These are phyloP conservation scores for Talaromyces sp. DNA, from an alignment of 2,329 filamentous ascomycete species.

Conservation along the genomic window DNA sequence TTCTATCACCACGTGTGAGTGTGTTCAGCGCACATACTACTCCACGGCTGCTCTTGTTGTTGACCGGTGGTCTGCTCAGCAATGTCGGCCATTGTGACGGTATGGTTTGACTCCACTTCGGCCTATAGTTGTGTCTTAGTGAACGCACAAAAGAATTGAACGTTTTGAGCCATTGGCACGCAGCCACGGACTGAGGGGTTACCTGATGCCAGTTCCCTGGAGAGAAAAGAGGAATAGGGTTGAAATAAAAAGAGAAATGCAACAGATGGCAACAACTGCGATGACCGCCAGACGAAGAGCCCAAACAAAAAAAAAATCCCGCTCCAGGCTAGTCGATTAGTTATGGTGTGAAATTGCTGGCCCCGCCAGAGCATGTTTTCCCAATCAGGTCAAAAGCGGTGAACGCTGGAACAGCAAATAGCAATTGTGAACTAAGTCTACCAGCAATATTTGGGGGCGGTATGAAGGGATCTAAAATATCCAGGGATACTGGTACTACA, in stretches of 20 bases:
- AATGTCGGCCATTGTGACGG: slow-evolving; percentile 10
- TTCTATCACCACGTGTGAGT: not conserved
- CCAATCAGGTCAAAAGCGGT: not conserved
- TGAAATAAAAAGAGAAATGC: not conserved
- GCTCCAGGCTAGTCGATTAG: not conserved
- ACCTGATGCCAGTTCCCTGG: not conserved
- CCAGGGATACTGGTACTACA: not conserved
- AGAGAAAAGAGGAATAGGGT: not conserved
- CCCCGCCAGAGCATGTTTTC: not conserved
- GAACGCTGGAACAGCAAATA: not conserved
- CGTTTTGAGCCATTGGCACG: not conserved
- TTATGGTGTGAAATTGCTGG: not conserved
- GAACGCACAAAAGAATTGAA: not conserved
- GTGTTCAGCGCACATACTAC: slow-evolving; percentile 6
- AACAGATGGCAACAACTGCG: not conserved
- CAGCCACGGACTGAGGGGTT: not conserved
- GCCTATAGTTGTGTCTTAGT: not conserved
- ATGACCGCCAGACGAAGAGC: not conserved
- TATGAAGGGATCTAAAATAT: not conserved
- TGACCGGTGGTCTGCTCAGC: slow-evolving; percentile 5
- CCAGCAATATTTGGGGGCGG: not conserved
- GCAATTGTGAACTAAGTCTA: not conserved
- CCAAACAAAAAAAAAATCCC: not conserved
- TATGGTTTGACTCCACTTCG: not conserved
- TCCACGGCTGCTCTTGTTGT: slow-evolving; percentile 7